Conservation (phyloP, 345 rosid species). For the Euphorbia peplus region DNA sequence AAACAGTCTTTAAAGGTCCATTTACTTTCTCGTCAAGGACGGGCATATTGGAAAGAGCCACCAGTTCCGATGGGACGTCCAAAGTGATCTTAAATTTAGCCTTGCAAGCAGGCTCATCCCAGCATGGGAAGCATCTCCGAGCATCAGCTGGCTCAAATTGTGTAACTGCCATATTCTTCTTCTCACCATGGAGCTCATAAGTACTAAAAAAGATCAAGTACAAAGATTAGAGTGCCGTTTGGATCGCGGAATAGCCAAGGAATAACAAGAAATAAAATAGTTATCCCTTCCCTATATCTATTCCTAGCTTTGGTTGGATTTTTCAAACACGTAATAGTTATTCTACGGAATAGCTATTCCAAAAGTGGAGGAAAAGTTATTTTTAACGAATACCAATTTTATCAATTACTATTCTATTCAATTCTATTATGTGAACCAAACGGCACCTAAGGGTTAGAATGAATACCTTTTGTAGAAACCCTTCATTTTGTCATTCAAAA, state of each 20-base stretch:
- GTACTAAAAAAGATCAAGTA: conserved; percentile 33
- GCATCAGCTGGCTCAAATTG: conserved; percentile 99
- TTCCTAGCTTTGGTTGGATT: no score
- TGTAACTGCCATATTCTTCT: conserved; percentile 96
- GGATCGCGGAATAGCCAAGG: no score
- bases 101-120: conserved; percentile 99
- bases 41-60: conserved; percentile 96
- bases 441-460: no score
- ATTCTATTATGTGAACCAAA: no score
- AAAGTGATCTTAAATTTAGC: conserved; percentile 90
- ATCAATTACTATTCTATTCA: no score
- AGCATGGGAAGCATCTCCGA: conserved; percentile 90
- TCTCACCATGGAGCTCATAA: conserved; percentile 76
- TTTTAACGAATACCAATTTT: no score
- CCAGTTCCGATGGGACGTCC: conserved; percentile 74
- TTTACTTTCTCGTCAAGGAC: conserved; percentile 59
- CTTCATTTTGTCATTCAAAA: conserved; percentile 78
- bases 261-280: no score
- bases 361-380: no score
- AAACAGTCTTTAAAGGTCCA: conserved; percentile 61
- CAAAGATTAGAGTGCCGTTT: no score
- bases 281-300: no score
- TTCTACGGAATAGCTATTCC: no score
- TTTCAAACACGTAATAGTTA: no score
- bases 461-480: conserved; percentile 91